A percentile compares a stretch with the other conserved stretches of the same genome.
These are phyloP conservation scores for Purpureocillium lavendulum DNA, from an alignment of 2,329 filamentous ascomycete species.

Conservation along the genomic window DNA sequence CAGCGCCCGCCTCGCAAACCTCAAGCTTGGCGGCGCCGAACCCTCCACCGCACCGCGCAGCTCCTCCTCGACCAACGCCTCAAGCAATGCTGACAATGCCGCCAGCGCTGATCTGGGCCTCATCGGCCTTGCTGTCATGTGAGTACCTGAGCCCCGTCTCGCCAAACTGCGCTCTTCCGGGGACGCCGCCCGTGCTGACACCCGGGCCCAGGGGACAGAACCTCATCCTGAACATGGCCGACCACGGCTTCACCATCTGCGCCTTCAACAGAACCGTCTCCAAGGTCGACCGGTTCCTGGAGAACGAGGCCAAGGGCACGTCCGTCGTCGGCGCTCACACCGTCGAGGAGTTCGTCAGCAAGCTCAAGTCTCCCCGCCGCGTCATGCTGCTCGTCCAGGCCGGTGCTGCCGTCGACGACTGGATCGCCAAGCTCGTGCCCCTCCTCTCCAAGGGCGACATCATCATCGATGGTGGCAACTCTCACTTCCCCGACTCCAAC, in stretches of 20 bases:
- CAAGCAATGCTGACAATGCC: slow-evolving; percentile 46
- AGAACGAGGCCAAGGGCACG: slow-evolving; percentile 91
- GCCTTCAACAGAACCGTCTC: slow-evolving; percentile 98
- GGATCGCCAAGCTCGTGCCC: slow-evolving; percentile 90
- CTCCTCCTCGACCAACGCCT: slow-evolving; percentile 17
- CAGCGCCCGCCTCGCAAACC: slow-evolving; percentile 68
- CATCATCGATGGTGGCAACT: slow-evolving; percentile 98
- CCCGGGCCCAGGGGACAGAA: slow-evolving; percentile 59
- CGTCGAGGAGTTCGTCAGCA: slow-evolving; percentile 87
- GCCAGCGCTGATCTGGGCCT: slow-evolving; percentile 81
- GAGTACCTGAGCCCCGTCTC: slow-evolving; percentile 25
- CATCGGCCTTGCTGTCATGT: slow-evolving; percentile 88
- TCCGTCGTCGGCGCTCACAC: slow-evolving; percentile 88
- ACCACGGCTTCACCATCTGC: slow-evolving; percentile 92
- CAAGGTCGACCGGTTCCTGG: slow-evolving; percentile 94
- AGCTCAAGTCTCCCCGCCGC: slow-evolving; percentile 94
- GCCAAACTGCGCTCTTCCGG: slow-evolving; percentile 7
- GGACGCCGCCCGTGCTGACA: slow-evolving; percentile 1
- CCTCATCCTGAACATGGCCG: slow-evolving; percentile 82
- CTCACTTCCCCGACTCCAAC: slow-evolving; percentile 98
- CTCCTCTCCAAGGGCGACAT: slow-evolving; percentile 83
- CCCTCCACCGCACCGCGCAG: slow-evolving; percentile 16
- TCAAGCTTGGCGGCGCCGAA: slow-evolving; percentile 59
- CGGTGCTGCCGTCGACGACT: slow-evolving; percentile 94
- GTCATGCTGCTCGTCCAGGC: slow-evolving; percentile 99